Percentiles rank a stretch among this genome's conserved stretches.
phyloP scores from a whole-genome alignment of 257 asterid genomes.

The Ocimum tenuiflorum region DNA sequence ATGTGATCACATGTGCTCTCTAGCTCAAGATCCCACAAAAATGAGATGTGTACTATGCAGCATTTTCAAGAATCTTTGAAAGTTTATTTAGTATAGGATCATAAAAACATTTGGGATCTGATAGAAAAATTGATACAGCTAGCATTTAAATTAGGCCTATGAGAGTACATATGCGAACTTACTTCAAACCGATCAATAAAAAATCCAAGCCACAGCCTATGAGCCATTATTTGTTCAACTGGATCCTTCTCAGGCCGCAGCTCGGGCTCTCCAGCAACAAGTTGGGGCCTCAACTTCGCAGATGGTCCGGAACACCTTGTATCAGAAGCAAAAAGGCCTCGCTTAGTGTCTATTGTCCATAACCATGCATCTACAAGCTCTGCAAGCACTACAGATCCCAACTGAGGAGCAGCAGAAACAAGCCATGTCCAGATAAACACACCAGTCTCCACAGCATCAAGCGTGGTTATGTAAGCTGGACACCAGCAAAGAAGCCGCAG shows the following conservation, averaged over 20 bases:
- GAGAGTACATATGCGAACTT: conserved; percentile 17
- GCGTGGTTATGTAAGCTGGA: conserved; percentile 92
- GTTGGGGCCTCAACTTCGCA: conserved; percentile 97
- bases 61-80: conserved; percentile 14
- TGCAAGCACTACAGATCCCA: conserved; percentile 92
- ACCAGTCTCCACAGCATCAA: conserved; percentile 96
- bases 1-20: conserved; percentile 14
- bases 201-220: conserved; percentile 95
- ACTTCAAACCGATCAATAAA: conserved; percentile 96
- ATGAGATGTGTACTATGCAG: conserved; percentile 1
- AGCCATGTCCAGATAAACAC: conserved; percentile 97
- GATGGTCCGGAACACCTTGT: conserved; percentile 76
- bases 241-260: conserved; percentile 71
- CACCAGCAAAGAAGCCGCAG: conserved; percentile 99
- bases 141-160: conserved; percentile 5
- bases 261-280: conserved; percentile 94
- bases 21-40: conserved; percentile 4
- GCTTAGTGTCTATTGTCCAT: conserved; percentile 95
- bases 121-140: conserved; percentile 10
- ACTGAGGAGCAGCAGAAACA: conserved; percentile 96
- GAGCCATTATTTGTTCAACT: conserved; percentile 89
- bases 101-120: conserved; percentile 3
- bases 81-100: neutral
- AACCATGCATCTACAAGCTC: conserved; percentile 99
- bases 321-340: conserved; percentile 95